phyloP scores from a whole-genome alignment of 192 early-diverging fungal species.

The Coemansia sp. region DNA sequence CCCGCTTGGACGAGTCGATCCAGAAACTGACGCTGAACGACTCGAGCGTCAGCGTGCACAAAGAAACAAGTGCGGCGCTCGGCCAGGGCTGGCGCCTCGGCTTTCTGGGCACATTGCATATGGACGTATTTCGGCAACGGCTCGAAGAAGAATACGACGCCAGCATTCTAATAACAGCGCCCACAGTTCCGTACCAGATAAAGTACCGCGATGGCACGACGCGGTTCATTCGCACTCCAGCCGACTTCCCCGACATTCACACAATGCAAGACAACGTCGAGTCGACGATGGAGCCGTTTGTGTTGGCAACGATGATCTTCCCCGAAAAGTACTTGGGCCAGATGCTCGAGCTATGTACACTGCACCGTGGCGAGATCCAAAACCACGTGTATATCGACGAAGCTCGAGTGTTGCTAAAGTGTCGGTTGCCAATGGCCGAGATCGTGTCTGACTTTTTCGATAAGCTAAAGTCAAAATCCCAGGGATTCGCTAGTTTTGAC shows the following conservation, averaged over 20 bases:
- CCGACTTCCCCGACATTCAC: conserved; percentile 83
- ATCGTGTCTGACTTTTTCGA: conserved; percentile 96
- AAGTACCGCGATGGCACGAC: conserved; percentile 37
- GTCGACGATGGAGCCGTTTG: conserved; percentile 86
- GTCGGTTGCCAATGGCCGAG: conserved; percentile 85
- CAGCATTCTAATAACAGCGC: conserved; percentile 85
- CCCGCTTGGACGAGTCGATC: conserved; percentile 85
- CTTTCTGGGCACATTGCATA: conserved; percentile 93
- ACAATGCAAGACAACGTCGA: conserved; percentile 63
- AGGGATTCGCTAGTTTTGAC: conserved; percentile 85
- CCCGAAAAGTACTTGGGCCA: conserved; percentile 77
- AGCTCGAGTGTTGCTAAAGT: conserved; percentile 80
- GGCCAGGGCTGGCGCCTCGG: conserved; percentile 97
- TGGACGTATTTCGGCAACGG: conserved; percentile 97
- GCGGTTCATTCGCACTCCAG: conserved; percentile 74
- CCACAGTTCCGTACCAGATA: conserved; percentile 85
- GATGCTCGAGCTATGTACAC: conserved; percentile 73
- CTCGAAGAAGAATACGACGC: conserved; percentile 92
- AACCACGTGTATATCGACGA: conserved; percentile 90
- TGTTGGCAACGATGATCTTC: conserved; percentile 87
- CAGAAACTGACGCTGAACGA: conserved; percentile 95
- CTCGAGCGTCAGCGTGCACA: conserved; percentile 83
- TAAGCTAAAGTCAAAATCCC: conserved; percentile 84
- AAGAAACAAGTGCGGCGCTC: conserved; percentile 79
- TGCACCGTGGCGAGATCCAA: conserved; percentile 73